These are phyloP conservation scores for Cyclocybe cylindracea DNA, from an alignment of 768 basidiomycete genomes.

Conservation along the genomic window DNA sequence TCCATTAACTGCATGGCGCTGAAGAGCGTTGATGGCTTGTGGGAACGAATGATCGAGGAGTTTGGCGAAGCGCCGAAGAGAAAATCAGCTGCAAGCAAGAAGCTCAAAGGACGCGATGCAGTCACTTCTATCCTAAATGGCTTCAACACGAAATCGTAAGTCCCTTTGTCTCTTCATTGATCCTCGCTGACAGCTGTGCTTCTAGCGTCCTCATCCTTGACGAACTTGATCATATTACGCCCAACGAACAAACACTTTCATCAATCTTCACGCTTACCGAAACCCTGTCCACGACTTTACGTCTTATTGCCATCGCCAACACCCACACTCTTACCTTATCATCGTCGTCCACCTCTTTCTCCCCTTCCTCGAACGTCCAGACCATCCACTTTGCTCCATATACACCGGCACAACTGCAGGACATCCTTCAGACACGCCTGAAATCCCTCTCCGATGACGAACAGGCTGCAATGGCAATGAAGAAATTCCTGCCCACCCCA, in stretches of 20 bases:
- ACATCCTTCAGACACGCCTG: constrained; percentile 69
- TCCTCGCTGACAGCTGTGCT: constrained; percentile 13
- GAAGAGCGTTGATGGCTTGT: constrained; percentile 64
- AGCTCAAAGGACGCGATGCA: constrained; percentile 48
- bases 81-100: constrained; percentile 35
- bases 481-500: constrained; percentile 62
- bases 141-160: constrained; percentile 56
- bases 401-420: constrained; percentile 66
- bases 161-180: constrained; percentile 1
- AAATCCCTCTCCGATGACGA: constrained; percentile 44
- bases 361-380: constrained; percentile 42
- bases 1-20: constrained; percentile 84
- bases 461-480: constrained; percentile 31
- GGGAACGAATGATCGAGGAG: constrained; percentile 67
- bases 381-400: constrained; percentile 86
- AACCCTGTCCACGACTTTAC: constrained; percentile 49
- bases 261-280: constrained; percentile 72
- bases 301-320: constrained; percentile 86
- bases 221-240: constrained; percentile 82
- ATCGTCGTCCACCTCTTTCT: constrained; percentile 32
- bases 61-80: constrained; percentile 38
- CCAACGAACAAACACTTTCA: constrained; percentile 56
- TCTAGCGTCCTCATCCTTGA: constrained; percentile 77
- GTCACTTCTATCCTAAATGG: constrained; percentile 45
- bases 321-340: constrained; percentile 80